Percentiles rank a stretch among this genome's conserved stretches.
Evolutionary conservation across 1,139 yeast genomes (phyloP).

Genomic region (Suhomyces taliae): DNA sequence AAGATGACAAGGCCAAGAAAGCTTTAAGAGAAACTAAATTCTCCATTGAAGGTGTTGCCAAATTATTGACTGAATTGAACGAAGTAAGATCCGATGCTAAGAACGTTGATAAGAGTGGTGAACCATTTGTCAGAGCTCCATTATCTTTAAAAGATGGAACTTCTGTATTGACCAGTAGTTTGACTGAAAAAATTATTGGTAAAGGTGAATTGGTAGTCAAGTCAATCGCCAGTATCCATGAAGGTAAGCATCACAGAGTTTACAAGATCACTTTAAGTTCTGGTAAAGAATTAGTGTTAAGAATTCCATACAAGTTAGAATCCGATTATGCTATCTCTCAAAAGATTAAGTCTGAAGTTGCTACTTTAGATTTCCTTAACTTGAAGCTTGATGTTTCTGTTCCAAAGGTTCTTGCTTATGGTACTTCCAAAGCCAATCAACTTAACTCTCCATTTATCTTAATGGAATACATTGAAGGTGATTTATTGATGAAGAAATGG

Average conservation of each 20-base stretch:
- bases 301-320: constrained; percentile 81
- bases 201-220: constrained; percentile 50
- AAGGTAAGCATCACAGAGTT: constrained; percentile 90
- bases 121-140: constrained; percentile 34
- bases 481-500: constrained; percentile 85
- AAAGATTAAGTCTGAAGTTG: constrained; percentile 85
- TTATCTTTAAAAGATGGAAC: constrained; percentile 41
- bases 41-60: constrained; percentile 72
- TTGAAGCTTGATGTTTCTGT: constrained; percentile 55
- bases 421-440: constrained; percentile 59
- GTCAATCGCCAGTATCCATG: constrained; percentile 82
- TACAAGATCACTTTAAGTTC: constrained; percentile 69
- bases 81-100: constrained; percentile 25
- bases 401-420: constrained; percentile 77
- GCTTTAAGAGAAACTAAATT: constrained; percentile 78
- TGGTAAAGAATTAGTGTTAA: constrained; percentile 63
- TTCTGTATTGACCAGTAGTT: constrained; percentile 46
- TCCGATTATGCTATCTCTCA: constrained; percentile 62
- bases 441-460: constrained; percentile 73
- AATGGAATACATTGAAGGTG: constrained; percentile 78
- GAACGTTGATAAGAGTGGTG: constrained; percentile 26
- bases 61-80: constrained; percentile 43
- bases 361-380: constrained; percentile 80
- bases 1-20: constrained; percentile 71
- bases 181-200: constrained; percentile 42